Evolutionary conservation across 129 eudicot species (phyloP), one percentile per base, ranked within the genome.

Genomic region (Flaveria ramosissima): DNA sequence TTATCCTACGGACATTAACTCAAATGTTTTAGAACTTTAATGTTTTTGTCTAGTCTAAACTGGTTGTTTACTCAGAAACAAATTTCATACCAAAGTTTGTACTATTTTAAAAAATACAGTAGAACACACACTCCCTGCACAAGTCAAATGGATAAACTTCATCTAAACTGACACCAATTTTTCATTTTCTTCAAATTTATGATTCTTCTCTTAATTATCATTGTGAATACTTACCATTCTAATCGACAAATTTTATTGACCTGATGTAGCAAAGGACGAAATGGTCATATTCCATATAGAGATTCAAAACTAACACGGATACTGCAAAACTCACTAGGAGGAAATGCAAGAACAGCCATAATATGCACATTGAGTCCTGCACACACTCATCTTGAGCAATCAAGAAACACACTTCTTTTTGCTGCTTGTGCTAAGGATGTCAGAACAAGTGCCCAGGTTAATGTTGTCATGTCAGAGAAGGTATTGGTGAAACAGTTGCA

Each of bases 361-460:
- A 84, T 95, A 52, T 95, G 99, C 93, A 95, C 97, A 2, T 70
- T 95, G 89, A 91, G 96, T 85, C 99, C 99, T 1, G 97, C 97
- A 64, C 97, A 84, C 65, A 70, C 79, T 78, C 97, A 91, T 70
- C 71, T 91, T 60, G 99, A 95, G 76, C 97, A 95, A 65, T 95
- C 99, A 26, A 89, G 96, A 82, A 95, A 95, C 86, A 95, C 97
- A 55, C 96, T 95, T 60, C 70, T 89, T 41, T 95, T 95, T 66
- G 99, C 97, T 9, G 82, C 77, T 10, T 95, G 99, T 64, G 99
- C 99, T 56, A 95, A 95, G 82, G 85, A 95, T 50, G 97, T 95
- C 36, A 79, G 81, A 71, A 88, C 90, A 17, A 95, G 84, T 80
- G 97, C 97, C 21, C 93, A 89, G 71, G 98, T 91, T 64, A 94